Conservation (phyloP, 441 rosid species). For the Erodium trifolium region DNA sequence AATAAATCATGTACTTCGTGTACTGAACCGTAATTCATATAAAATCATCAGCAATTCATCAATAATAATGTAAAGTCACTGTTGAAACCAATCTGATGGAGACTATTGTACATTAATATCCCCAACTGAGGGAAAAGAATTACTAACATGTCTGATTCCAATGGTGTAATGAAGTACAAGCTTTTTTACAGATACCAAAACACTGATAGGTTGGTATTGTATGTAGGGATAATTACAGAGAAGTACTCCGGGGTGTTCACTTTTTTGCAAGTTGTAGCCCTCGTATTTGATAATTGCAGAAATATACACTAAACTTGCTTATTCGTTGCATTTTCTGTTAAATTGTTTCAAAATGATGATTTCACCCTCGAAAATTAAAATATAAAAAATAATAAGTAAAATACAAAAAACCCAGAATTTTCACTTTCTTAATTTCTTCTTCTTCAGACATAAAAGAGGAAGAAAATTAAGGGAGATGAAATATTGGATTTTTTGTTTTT, state of each 20-base stretch:
- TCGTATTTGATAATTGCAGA: no score
- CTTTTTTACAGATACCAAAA: conserved; percentile 2
- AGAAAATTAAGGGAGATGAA: no score
- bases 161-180: neutral
- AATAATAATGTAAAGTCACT: neutral
- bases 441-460: no score
- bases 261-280: neutral
- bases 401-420: no score
- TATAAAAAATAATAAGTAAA: neutral
- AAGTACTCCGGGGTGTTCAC: neutral
- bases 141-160: neutral
- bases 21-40: neutral
- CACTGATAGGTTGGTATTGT: neutral
- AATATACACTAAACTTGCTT: no score
- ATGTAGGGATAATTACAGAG: neutral
- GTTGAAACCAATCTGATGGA: neutral
- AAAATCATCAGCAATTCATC: neutral
- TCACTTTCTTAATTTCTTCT: no score
- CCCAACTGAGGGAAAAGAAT: neutral
- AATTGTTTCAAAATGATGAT: no score
- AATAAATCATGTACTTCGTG: no score
- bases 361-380: neutral
- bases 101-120: neutral
- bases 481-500: no score
- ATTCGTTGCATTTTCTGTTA: no score